These are phyloP conservation scores for Chloranthus sessilifolius DNA, from an alignment of 164 flowering plant genomes.

Conservation along the genomic window DNA sequence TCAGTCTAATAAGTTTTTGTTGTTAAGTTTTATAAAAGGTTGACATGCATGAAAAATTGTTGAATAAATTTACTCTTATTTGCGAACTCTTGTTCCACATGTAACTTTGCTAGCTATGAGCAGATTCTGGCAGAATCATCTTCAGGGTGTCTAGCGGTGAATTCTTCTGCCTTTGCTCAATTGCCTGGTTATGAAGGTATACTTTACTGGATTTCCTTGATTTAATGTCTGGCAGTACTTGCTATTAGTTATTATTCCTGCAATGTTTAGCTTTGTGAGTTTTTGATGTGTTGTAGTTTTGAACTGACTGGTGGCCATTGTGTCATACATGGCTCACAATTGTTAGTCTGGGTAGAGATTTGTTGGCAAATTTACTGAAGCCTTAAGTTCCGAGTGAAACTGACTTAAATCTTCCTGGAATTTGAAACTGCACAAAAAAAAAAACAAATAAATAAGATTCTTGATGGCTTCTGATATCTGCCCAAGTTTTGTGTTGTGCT, in stretches of 20 bases:
- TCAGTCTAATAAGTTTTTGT: too few species aligned
- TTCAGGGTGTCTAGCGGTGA: slow-evolving; percentile 5
- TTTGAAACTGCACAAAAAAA: too few species aligned
- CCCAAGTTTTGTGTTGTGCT: too few species aligned
- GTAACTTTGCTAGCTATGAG: neutral
- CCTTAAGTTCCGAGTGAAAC: neutral
- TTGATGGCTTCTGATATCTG: too few species aligned
- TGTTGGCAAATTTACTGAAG: neutral
- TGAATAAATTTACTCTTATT: neutral
- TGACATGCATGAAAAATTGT: too few species aligned
- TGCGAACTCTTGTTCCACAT: neutral
- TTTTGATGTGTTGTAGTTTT: neutral
- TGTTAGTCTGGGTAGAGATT: neutral
- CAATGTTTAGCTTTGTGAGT: too few species aligned
- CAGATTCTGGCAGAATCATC: slow-evolving; percentile 10
- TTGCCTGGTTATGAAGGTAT: slow-evolving; percentile 13
- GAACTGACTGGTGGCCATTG: too few species aligned
- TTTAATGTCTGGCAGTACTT: neutral
- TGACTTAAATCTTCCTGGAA: neutral
- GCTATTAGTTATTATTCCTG: too few species aligned
- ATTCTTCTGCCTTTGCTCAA: slow-evolving; percentile 1
- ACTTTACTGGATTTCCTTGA: neutral
- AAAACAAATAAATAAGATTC: too few species aligned
- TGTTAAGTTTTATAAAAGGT: too few species aligned
- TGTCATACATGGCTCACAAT: neutral